Conservation (phyloP, 2,329 filamentous ascomycete genomes). For the Juglanconis oblonga region DNA sequence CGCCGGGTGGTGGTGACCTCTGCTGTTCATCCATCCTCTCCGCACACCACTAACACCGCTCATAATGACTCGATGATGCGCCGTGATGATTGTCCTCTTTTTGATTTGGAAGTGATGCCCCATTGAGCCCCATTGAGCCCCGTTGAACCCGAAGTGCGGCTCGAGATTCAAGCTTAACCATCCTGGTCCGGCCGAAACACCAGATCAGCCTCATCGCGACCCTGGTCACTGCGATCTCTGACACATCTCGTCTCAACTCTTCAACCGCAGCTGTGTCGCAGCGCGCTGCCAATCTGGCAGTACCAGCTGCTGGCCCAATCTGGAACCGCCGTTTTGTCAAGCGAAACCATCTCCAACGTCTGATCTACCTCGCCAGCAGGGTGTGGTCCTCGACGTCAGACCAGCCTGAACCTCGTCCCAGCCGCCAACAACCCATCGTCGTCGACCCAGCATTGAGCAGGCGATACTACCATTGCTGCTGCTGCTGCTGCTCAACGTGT, state of each 20-base stretch:
- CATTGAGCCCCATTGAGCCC: not conserved
- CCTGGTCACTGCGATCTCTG: conserved; percentile 42
- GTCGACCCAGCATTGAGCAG: conserved; percentile 16
- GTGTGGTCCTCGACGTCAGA: conserved; percentile 8
- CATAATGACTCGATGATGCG: not conserved
- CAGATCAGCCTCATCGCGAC: conserved; percentile 28
- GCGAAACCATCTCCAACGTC: conserved; percentile 47
- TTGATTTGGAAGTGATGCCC: conserved; percentile 2
- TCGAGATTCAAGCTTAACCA: conserved; percentile 13
- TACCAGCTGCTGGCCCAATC: conserved; percentile 25
- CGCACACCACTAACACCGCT: not conserved
- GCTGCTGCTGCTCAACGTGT: conserved; percentile 4
- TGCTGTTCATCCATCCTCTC: not conserved
- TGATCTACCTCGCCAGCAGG: conserved; percentile 32
- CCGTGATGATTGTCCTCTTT: not conserved
- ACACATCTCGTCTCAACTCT: conserved; percentile 43
- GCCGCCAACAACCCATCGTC: not conserved
- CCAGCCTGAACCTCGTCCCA: conserved; percentile 12
- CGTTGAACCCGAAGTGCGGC: not conserved
- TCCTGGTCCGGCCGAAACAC: conserved; percentile 37
- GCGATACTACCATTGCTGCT: conserved; percentile 6
- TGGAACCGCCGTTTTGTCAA: conserved; percentile 36
- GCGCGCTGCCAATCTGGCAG: conserved; percentile 29
- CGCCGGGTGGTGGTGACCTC: not conserved
- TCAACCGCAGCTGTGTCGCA: conserved; percentile 25